These are phyloP conservation scores for Hymenoscyphus fructigenus DNA, from an alignment of 2,329 filamentous ascomycete species.

Conservation along the genomic window DNA sequence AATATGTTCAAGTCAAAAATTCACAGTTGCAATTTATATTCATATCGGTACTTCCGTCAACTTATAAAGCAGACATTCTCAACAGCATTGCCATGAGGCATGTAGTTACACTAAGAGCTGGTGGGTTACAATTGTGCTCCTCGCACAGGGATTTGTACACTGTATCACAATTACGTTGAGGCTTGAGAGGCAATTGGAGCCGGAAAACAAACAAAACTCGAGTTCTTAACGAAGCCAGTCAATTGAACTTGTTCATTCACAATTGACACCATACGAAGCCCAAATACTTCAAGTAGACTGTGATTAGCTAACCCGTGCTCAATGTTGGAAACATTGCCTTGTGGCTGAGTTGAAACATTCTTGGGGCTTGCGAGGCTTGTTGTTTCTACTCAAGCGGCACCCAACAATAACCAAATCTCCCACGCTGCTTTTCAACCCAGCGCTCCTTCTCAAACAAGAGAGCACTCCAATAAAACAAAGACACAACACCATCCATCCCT, in stretches of 20 bases:
- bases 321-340: too few species aligned
- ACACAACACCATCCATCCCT: not conserved
- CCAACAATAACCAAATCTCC: not conserved
- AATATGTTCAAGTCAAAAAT: too few species aligned
- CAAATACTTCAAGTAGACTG: too few species aligned
- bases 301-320: too few species aligned
- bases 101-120: not conserved
- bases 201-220: too few species aligned
- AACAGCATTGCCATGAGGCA: not conserved
- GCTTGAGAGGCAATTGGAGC: too few species aligned
- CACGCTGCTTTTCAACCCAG: not conserved
- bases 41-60: not conserved
- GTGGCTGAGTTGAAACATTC: not conserved
- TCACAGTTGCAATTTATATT: too few species aligned
- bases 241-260: too few species aligned
- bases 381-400: not conserved
- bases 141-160: not conserved
- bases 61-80: not conserved
- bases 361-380: not conserved
- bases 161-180: not conserved
- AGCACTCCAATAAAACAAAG: slow-evolving; percentile 7
- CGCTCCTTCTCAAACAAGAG: not conserved
- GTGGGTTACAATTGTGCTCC: not conserved
- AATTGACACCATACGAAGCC: too few species aligned
- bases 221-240: too few species aligned